Evolutionary conservation across 192 early-diverging fungal genomes (phyloP), one percentile per base, ranked within the genome.

Genomic region (Coemansia asiatica): DNA sequence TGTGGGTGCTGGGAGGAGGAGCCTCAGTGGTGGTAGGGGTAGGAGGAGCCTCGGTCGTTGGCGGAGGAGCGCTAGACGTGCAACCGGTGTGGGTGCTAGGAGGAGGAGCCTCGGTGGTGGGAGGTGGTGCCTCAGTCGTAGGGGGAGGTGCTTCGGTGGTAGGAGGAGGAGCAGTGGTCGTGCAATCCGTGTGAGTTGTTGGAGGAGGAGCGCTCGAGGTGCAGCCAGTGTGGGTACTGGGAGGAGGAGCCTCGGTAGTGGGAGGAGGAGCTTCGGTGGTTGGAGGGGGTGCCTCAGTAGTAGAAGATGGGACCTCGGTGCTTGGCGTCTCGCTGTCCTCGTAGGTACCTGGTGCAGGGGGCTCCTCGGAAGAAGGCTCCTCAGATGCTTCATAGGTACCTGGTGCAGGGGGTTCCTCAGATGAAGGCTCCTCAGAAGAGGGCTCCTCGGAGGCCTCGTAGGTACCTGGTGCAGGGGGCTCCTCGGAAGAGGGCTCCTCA

Each of bases 341-440:
- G 9, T 49, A 60, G 15, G 59, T 53, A 19, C 47, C 47, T 6
- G 47, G 47, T 48, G 47, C 47, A 28, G 60, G 53, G 4, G 72
- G 72, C 16, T 35, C 60, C 23, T 74, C 64, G 38, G 65, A 40
- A 1, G 73, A 62, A 36, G 60, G 44, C 16, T 19, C 60, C 44
- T 72, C 60, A 21, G 10, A 6, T 15, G 15, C 56, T n/a, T 58
- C 56, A 19, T 58, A 58, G 15, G 33, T 58, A 10, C 58, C 53
- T 1, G 70, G 64, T 3, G 54, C 56, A 31, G 67, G 61, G 1
- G 67, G 73, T 47, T 66, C 66, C 26, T 74, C 72, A 9, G 65
- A 54, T 8, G 62, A 64, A 2, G 62, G 62, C 38, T 55, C 54
- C 64, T 66, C 56, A 18, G 23, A 27, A 50, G 61, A 49, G 26